Base-by-base conservation (phyloP, 768 basidiomycete species). In the Russula sp. region DNA sequence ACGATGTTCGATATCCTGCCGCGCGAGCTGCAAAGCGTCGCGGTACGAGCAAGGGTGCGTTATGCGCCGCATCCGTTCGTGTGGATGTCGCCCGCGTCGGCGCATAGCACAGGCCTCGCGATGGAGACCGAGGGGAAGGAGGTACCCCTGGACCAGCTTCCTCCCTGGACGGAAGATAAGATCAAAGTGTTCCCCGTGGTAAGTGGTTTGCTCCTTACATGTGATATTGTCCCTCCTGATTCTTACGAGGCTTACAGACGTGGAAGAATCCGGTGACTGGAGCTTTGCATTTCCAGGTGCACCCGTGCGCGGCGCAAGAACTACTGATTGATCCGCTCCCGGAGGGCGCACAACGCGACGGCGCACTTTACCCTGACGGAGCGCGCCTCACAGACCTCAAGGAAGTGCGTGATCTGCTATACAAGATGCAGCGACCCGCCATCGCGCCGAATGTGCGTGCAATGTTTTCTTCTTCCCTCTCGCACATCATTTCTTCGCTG, bases 251-350 rank as follows among this genome's bases (percentile, higher is more conserved):
- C 52, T 20, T 45, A 47, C 65, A 93, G 87, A 71, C 87, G 7
- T 96, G 94, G 94, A 95, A 95, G 79, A 96, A 95, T 73, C 91
- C 93, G 0, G 82, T 83, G 8, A 96, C 93, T 14, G 85, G 86
- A 29, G 76, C 77, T 1, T 79, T 98, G 70, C 25, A 29, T 29
- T 29, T 29, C 3, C 25, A 29, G 25, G 93, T 96, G 5, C 94
- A 96, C 71, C 93, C 90, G 5, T 90, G 87, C 67, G 92, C 84
- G 35, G 83, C 73, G 1, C 73, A 77, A 41, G 83, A 88, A 66
- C 78, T 95, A 34, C 64, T 86, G 58, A 75, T 97, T 65, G 82
- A 81, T n/a, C 83, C 92, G 16, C 79, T 95, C 0, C 89, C 90
- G 0, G 77, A 74, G 47, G 81, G 81, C 25, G 80, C 81, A 0